Evolutionary conservation across 805 yeast species (phyloP).

Genomic region (Ogataea polymorpha): DNA sequence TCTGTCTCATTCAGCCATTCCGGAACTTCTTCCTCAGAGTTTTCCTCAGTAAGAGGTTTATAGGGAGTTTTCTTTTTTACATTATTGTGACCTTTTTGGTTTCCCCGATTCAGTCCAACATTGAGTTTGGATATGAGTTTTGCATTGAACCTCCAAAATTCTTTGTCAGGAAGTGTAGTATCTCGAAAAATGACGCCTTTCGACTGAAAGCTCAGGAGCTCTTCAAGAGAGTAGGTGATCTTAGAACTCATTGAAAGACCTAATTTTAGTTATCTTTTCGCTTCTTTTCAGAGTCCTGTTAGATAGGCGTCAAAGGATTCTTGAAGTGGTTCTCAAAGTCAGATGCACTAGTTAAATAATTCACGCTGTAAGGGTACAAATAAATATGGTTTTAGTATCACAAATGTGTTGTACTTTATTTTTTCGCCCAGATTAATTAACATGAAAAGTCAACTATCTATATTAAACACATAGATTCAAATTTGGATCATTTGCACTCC

Average conservation of each 20-base stretch:
- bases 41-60: slow-evolving; percentile 7
- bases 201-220: slow-evolving; percentile 13
- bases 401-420: not conserved
- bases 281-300: too few species aligned
- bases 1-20: slow-evolving; percentile 34
- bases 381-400: not conserved
- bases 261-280: too few species aligned
- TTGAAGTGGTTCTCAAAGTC: too few species aligned
- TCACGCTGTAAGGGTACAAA: not conserved
- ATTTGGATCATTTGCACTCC: not conserved
- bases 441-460: too few species aligned
- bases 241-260: slow-evolving; percentile 4
- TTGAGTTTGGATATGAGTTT: slow-evolving; percentile 3
- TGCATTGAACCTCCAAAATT: slow-evolving; percentile 28
- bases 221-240: slow-evolving; percentile 20
- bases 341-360: too few species aligned
- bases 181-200: slow-evolving; percentile 19
- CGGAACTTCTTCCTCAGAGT: slow-evolving; percentile 24
- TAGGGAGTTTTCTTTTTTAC: slow-evolving; percentile 6
- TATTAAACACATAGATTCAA: not conserved
- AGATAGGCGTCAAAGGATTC: too few species aligned
- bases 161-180: slow-evolving; percentile 18
- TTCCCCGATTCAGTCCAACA: not conserved
- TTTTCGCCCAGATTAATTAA: not conserved
- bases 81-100: slow-evolving; percentile 1